phyloP scores from a whole-genome alignment of 345 rosid species.

The Salix exigua region DNA sequence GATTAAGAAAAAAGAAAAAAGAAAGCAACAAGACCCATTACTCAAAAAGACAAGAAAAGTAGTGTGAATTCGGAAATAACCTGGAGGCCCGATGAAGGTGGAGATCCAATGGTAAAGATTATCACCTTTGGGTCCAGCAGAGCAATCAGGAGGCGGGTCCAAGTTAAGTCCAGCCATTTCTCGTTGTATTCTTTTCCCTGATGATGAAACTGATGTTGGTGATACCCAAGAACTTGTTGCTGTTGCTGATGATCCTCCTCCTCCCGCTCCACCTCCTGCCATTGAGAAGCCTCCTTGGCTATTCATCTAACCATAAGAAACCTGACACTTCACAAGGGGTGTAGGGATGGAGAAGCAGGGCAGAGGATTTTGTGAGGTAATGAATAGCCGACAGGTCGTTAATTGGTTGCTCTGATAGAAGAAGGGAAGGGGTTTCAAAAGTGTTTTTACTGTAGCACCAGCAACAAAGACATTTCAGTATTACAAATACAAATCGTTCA shows the following conservation, averaged over 20 bases:
- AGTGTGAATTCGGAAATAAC: constrained; percentile 22
- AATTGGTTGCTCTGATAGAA: not conserved
- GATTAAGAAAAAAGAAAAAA: not conserved
- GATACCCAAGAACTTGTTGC: constrained; percentile 69
- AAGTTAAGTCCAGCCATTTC: constrained; percentile 78
- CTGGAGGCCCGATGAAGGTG: constrained; percentile 75
- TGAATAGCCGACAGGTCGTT: not conserved
- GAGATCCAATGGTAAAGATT: constrained; percentile 91
- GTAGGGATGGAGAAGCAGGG: no score
- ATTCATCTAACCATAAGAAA: no score
- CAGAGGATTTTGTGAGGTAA: not conserved
- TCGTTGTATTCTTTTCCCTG: constrained; percentile 86
- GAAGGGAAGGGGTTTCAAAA: no score
- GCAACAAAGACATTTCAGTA: no score
- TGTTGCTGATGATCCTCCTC: constrained; percentile 34
- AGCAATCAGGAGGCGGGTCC: constrained; percentile 75
- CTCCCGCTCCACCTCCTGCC: constrained; percentile 11
- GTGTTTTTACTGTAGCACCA: no score
- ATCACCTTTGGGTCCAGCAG: constrained; percentile 92
- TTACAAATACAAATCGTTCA: no score
- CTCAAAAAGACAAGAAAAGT: not conserved
- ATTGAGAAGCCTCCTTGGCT: not conserved
- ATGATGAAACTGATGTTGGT: constrained; percentile 73
- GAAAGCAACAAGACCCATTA: not conserved
- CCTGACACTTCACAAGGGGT: no score